Base-by-base conservation (phyloP, 257 asterid species). In the Leonotis leonurus region DNA sequence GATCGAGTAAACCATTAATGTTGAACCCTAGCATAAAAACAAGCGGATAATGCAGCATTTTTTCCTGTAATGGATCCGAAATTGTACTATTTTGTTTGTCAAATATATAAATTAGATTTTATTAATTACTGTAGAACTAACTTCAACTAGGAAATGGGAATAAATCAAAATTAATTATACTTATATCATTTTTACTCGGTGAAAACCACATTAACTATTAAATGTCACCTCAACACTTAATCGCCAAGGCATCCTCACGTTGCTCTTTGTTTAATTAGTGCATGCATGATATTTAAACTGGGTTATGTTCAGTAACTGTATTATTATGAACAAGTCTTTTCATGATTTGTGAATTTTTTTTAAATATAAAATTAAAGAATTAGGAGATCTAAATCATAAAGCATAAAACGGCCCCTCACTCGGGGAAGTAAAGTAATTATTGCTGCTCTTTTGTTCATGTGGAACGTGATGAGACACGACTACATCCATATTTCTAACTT, bases 31-130 rank as follows among this genome's bases (percentile, higher is more conserved):
- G n/a, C 60, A 46, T 57, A 26, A 24, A 18, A 25, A 33, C n/a
- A 41, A 10, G 60, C 35, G 66, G 48, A 57, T 67, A 48, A 67
- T 67, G 50, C 32, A 67, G 11, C 72, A 46, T n/a, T n/a, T 56
- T 56, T 56, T 30, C 65, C 56, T 32, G 0, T 9, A 56, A 20
- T n/a, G 51, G 65, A n/a, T n/a, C n/a, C n/a, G n/a, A n/a, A n/a
- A n/a, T n/a, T n/a, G n/a, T n/a, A n/a, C n/a, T n/a, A n/a, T n/a
- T n/a, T n/a, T n/a, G n/a, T n/a, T n/a, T n/a, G n/a, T n/a, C n/a
- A n/a, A n/a, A n/a, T n/a, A n/a, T n/a, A n/a, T n/a, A n/a, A n/a
- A n/a, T n/a, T n/a, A n/a, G n/a, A n/a, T n/a, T n/a, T n/a, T n/a
- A n/a, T n/a, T n/a, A n/a, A n/a, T n/a, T n/a, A n/a, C n/a, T n/a